Evolutionary conservation across 345 rosid genomes (phyloP).

Genomic region (Alliaria petiolata): DNA sequence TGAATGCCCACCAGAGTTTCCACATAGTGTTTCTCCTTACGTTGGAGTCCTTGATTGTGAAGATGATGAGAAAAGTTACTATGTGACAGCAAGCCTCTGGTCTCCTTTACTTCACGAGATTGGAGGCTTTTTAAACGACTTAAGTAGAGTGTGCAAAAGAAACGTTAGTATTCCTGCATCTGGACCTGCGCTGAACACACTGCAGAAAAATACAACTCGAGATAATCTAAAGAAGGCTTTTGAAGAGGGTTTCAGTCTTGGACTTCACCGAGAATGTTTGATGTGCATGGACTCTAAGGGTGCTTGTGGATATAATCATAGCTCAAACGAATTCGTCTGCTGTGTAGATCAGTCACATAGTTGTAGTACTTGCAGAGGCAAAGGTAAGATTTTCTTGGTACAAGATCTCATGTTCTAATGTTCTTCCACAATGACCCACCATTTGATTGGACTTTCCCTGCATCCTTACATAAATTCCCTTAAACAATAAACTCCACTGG

Average conservation of each 20-base stretch:
- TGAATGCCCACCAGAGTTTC: background rate
- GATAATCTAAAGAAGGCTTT: slow-evolving; percentile 10
- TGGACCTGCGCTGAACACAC: background rate
- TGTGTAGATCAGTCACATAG: background rate
- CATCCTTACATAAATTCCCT: no score
- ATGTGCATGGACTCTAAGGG: slow-evolving; percentile 8
- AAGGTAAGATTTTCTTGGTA: background rate
- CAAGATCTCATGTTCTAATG: no score
- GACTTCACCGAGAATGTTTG: background rate
- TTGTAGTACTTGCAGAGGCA: background rate
- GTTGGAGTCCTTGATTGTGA: background rate
- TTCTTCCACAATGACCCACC: no score
- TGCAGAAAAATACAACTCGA: fast-evolving
- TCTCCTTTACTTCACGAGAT: no score
- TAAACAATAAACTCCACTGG: no score
- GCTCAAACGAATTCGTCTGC: slow-evolving; percentile 12
- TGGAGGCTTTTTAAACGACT: no score
- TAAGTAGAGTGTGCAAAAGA: background rate
- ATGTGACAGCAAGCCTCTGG: background rate
- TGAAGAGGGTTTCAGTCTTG: slow-evolving; percentile 27
- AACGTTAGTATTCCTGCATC: background rate
- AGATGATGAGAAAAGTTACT: background rate
- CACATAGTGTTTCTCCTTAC: background rate
- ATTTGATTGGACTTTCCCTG: no score
- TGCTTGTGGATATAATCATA: slow-evolving; percentile 28